A percentile compares a stretch with the other conserved stretches of the same genome.
phyloP scores from a whole-genome alignment of 495 filamentous ascomycete species.

The Aspergillus asperescens region DNA sequence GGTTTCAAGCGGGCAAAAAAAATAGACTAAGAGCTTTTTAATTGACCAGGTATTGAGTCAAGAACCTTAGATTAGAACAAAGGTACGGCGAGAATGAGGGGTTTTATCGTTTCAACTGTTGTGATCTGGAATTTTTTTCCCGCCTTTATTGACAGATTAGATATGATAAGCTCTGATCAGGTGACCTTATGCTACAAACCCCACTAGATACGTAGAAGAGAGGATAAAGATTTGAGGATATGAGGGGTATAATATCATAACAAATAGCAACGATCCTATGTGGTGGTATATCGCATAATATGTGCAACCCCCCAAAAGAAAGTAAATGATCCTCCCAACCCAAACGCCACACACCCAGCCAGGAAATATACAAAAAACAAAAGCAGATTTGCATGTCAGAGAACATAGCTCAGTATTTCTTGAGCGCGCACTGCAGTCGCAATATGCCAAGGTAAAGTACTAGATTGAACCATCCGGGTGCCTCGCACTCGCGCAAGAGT shows the following conservation, averaged over 20 bases:
- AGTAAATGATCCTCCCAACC: slow-evolving; percentile 1
- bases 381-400: slow-evolving; percentile 23
- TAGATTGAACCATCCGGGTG: slow-evolving; percentile 53
- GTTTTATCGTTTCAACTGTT: not conserved
- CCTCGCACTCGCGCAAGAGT: slow-evolving; percentile 67
- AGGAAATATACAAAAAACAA: slow-evolving; percentile 13
- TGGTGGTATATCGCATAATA: slow-evolving; percentile 17
- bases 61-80: no score
- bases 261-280: not conserved
- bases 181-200: slow-evolving; percentile 14
- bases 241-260: slow-evolving; percentile 6
- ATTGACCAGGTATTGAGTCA: no score
- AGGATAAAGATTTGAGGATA: not conserved
- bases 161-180: slow-evolving; percentile 22
- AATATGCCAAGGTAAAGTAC: slow-evolving; percentile 80
- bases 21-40: no score
- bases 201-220: not conserved
- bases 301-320: slow-evolving; percentile 3
- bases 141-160: slow-evolving; percentile 16
- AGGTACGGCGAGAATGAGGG: not conserved
- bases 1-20: no score
- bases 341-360: slow-evolving; percentile 19
- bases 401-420: slow-evolving; percentile 42
- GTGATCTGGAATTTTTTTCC: slow-evolving; percentile 11
- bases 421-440: slow-evolving; percentile 66